Base-by-base conservation (phyloP, 768 basidiomycete genomes). In the Termitomyces bulborhizus region DNA sequence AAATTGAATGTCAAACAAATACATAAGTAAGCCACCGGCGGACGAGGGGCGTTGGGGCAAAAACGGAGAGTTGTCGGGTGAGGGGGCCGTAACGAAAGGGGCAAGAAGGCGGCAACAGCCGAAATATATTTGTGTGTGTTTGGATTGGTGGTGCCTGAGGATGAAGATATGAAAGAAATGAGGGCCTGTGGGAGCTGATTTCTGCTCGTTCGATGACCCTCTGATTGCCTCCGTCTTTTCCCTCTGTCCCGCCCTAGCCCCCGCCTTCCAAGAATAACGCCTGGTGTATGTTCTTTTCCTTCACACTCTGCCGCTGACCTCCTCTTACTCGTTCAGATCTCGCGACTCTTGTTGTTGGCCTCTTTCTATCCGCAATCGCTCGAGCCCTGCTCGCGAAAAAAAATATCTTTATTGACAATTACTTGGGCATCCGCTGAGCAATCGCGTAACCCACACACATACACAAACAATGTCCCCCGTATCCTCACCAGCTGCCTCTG, bases 281-380 rank as follows among this genome's bases (percentile, higher is more conserved):
- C 67, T 77, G 77, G 72, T 66, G 75, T 77, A 56, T 37, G 72
- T 67, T 13, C 3, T 29, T 68, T 13, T 3, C 1, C 13, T 21
- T 4, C 6, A 0, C 6, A 0, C 1, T 3, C 6, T 18, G 8
- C 15, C 0, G 1, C 3, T 32, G 3, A n/a, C 51, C 26, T 1
- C 1, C 8, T 32, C 34, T 6, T 7, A 6, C 32, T 12, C 2
- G 7, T 27, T 24, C 67, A 90, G 86, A 82, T 81, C 90, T 92
- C 89, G 89, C 89, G 89, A 92, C 90, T 90, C 90, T 92, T 91
- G 85, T 92, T 91, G 85, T 79, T 87, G 88, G 86, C 84, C 74
- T 80, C 87, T 77, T 71, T 73, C 71, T 61, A 63, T 66, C 81
- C 86, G 78, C 60, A 62, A 63, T 68, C 83, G 84, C 84, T 86